Conservation (phyloP, 202 grass and related monocot species). For the Schoenoplectus tabernaemontani region DNA sequence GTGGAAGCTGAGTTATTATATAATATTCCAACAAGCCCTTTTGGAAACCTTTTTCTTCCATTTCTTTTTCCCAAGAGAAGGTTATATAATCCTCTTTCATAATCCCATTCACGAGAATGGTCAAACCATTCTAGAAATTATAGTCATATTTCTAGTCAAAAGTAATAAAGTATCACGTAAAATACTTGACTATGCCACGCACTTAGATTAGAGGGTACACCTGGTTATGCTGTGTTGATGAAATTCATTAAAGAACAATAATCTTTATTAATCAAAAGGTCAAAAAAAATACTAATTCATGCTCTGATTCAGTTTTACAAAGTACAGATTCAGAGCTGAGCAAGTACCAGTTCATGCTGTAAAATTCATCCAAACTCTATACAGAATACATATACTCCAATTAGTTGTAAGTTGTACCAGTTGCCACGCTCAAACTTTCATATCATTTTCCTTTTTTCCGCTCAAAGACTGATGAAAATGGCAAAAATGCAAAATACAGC, state of each 20-base stretch:
- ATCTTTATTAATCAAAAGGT: neutral
- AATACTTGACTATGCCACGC: neutral
- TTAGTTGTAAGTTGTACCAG: neutral
- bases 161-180: neutral
- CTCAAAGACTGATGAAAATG: neutral
- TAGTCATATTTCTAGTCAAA: neutral
- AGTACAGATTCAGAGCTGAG: neutral
- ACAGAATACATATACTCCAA: neutral
- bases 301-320: neutral
- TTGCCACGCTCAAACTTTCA: neutral
- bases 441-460: neutral
- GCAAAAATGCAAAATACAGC: neutral
- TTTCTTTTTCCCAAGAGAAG: neutral
- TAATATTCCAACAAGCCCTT: neutral
- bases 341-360: neutral
- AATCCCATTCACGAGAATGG: neutral
- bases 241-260: neutral
- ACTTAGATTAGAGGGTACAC: too few species aligned
- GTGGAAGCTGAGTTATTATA: neutral
- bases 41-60: neutral
- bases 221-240: neutral
- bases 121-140: neutral
- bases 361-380: neutral
- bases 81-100: neutral
- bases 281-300: neutral